Percentiles rank a stretch among this genome's conserved stretches.
Evolutionary conservation across 2,329 filamentous ascomycete genomes (phyloP).

Genomic region (Stromatinia cepivora): DNA sequence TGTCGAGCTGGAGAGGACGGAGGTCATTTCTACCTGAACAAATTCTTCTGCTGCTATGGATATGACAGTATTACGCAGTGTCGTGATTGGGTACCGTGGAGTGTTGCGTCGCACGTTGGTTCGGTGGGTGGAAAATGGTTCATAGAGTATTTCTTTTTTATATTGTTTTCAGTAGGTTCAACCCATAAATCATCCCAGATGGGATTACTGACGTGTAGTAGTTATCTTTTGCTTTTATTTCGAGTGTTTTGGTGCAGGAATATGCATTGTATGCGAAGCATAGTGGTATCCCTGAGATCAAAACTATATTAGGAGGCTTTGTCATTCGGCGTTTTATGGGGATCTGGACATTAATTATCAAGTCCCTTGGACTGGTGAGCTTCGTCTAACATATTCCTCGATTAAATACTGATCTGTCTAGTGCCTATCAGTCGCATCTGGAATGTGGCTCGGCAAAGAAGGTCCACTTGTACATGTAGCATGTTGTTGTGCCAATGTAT

Average conservation of each 20-base stretch:
- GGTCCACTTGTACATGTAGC: conserved; percentile 93
- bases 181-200: background rate
- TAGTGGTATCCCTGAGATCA: conserved; percentile 96
- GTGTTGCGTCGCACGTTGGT: conserved; percentile 66
- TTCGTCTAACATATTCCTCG: background rate
- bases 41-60: conserved; percentile 89
- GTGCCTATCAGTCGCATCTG: conserved; percentile 88
- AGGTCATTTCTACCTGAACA: conserved; percentile 87
- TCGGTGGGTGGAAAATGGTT: conserved; percentile 73
- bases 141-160: conserved; percentile 83
- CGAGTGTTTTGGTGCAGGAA: conserved; percentile 76
- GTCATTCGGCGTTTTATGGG: conserved; percentile 87
- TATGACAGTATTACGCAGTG: conserved; percentile 83
- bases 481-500: conserved; percentile 91
- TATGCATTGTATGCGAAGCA: conserved; percentile 90
- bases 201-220: conserved; percentile 40
- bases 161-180: conserved; percentile 72
- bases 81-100: conserved; percentile 85
- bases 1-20: conserved; percentile 76
- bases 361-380: conserved; percentile 80
- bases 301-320: conserved; percentile 91
- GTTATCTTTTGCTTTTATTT: conserved; percentile 75
- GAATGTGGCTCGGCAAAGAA: conserved; percentile 96
- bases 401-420: conserved; percentile 45
- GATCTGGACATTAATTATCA: conserved; percentile 83